Conservation (phyloP, 164 flowering plant species). For the Annona squamosa region DNA sequence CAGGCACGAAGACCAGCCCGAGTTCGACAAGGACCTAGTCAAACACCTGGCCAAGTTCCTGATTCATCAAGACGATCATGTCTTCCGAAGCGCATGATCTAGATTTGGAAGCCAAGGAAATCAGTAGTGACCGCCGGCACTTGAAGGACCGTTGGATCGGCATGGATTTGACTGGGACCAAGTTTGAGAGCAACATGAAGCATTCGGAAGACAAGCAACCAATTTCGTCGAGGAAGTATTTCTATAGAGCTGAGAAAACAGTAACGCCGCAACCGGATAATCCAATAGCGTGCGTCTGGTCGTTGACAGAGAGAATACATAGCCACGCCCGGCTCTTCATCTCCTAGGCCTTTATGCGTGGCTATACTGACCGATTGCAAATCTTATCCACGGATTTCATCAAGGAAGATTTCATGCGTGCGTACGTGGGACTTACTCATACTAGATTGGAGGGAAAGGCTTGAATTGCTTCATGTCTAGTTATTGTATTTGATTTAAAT, state of each 20-base stretch:
- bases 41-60: constrained; percentile 67
- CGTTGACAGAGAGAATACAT: constrained; percentile 68
- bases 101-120: constrained; percentile 87
- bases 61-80: constrained; percentile 69
- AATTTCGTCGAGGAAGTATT: constrained; percentile 50
- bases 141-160: constrained; percentile 88
- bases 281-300: constrained; percentile 66
- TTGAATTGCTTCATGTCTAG: constrained; percentile 12
- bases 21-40: constrained; percentile 68
- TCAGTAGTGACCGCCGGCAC: constrained; percentile 54
- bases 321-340: constrained; percentile 67
- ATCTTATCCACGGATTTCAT: constrained; percentile 79
- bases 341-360: constrained; percentile 39
- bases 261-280: constrained; percentile 85
- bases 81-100: constrained; percentile 73
- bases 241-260: constrained; percentile 91
- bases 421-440: constrained; percentile 64
- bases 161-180: constrained; percentile 76
- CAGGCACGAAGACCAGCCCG: constrained; percentile 78
- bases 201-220: constrained; percentile 64
- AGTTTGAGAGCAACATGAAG: constrained; percentile 79
- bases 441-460: constrained; percentile 71
- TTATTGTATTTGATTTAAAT: no score
- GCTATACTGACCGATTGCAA: constrained; percentile 65
- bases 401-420: constrained; percentile 80